Conservation (phyloP, 1,284 basidiomycete species). For the Puccinia polysora region DNA sequence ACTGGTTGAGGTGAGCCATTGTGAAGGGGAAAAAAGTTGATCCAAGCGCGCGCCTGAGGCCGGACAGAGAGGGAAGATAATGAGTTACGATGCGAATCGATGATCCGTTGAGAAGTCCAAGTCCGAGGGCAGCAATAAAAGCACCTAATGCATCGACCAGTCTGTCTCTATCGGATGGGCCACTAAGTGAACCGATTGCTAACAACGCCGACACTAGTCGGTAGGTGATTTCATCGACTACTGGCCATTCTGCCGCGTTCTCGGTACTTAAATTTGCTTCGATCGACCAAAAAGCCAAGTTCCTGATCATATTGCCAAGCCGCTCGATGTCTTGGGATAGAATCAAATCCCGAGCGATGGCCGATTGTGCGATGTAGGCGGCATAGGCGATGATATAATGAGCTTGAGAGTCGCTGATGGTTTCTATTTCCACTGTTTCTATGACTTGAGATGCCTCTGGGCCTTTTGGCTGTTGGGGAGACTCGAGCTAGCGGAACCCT, state of each 20-base stretch:
- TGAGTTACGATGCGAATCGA: constrained; percentile 34
- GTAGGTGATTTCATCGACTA: constrained; percentile 38
- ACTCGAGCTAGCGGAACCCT: not conserved
- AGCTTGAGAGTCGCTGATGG: constrained; percentile 28
- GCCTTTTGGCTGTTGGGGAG: not conserved
- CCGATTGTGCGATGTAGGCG: constrained; percentile 38
- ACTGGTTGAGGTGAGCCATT: constrained; percentile 13
- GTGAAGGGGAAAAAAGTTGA: constrained; percentile 37
- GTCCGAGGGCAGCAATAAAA: constrained; percentile 9
- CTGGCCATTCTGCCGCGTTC: constrained; percentile 32
- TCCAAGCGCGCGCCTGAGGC: constrained; percentile 25
- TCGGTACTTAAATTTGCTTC: constrained; percentile 27
- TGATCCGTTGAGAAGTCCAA: constrained; percentile 16
- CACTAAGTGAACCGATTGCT: constrained; percentile 16
- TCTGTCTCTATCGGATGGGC: constrained; percentile 3
- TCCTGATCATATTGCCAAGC: constrained; percentile 17
- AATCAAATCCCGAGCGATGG: constrained; percentile 7
- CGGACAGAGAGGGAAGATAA: constrained; percentile 33
- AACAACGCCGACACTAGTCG: constrained; percentile 27
- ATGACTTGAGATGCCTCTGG: not conserved
- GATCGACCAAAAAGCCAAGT: constrained; percentile 23
- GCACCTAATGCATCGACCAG: constrained; percentile 20
- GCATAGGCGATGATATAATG: constrained; percentile 40
- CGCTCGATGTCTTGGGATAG: constrained; percentile 10
- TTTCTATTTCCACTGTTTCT: constrained; percentile 14